Evolutionary conservation across 2,329 filamentous ascomycete species (phyloP).

Genomic region (Pyrenophora graminea): DNA sequence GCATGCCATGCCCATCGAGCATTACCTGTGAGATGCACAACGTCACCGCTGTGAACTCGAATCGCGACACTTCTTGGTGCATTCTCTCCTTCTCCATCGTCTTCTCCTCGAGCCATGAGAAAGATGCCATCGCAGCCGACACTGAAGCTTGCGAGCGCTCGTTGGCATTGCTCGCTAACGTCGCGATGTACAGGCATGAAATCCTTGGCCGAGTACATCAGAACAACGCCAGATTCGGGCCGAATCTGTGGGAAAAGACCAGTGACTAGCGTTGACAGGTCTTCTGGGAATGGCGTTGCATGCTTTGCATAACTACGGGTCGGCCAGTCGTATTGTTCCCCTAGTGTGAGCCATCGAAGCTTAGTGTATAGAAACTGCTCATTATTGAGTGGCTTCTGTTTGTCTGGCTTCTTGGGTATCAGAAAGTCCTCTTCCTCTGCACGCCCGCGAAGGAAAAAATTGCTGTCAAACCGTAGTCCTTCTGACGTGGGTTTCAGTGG

Average conservation of each 20-base stretch:
- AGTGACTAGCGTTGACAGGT: slow-evolving; percentile 71
- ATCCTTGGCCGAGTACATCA: slow-evolving; percentile 88
- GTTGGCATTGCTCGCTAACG: slow-evolving; percentile 84
- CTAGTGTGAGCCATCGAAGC: slow-evolving; percentile 91
- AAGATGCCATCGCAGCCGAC: slow-evolving; percentile 91
- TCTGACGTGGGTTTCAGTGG: slow-evolving; percentile 43
- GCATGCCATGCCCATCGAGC: slow-evolving; percentile 94
- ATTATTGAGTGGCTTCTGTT: slow-evolving; percentile 75
- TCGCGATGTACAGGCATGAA: slow-evolving; percentile 93
- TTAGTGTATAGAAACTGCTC: slow-evolving; percentile 76
- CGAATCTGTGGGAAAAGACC: slow-evolving; percentile 77
- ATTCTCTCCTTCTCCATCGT: slow-evolving; percentile 36
- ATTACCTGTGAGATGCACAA: slow-evolving; percentile 81
- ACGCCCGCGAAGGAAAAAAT: slow-evolving; percentile 42
- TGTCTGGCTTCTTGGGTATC: slow-evolving; percentile 66
- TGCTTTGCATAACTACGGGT: slow-evolving; percentile 75
- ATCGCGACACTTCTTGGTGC: slow-evolving; percentile 41
- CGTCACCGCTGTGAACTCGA: slow-evolving; percentile 78
- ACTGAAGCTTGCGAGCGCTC: slow-evolving; percentile 82
- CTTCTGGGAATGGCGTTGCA: slow-evolving; percentile 74
- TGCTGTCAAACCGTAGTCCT: slow-evolving; percentile 30
- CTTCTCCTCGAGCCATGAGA: slow-evolving; percentile 63
- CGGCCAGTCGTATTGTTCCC: slow-evolving; percentile 97
- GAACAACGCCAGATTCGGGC: slow-evolving; percentile 89
- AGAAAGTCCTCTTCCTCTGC: slow-evolving; percentile 30